phyloP scores from a whole-genome alignment of 352 stramenopile genomes.

The Globisporangium parvum region DNA sequence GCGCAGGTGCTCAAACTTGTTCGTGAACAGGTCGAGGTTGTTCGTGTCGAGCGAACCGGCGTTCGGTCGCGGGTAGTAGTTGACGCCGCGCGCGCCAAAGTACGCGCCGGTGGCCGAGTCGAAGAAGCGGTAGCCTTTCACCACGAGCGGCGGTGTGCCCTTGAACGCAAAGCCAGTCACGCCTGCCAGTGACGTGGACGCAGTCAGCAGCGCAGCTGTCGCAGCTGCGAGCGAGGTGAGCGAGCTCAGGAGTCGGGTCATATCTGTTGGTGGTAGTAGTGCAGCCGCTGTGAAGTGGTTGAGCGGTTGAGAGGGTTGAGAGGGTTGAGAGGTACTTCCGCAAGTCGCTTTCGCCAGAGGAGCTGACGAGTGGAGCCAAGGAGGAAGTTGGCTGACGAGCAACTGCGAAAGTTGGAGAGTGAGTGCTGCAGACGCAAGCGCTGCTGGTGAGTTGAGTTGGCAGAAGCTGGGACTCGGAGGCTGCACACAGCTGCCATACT shows the following conservation, averaged over 20 bases:
- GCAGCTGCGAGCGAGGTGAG: slow-evolving; percentile 1
- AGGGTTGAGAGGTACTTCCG: too few species aligned
- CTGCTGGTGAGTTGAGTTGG: too few species aligned
- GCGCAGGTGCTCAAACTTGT: too few species aligned
- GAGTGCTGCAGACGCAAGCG: neutral
- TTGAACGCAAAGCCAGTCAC: slow-evolving; percentile 3
- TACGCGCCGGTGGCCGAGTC: slow-evolving; percentile 61
- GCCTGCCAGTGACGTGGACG: neutral
- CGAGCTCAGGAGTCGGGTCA: slow-evolving; percentile 2
- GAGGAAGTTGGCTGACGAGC: neutral
- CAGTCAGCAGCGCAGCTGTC: neutral
- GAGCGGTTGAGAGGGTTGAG: neutral
- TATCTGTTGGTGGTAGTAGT: too few species aligned
- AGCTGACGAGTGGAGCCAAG: too few species aligned
- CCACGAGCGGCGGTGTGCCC: slow-evolving; percentile 26
- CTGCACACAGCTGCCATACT: too few species aligned
- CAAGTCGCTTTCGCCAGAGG: too few species aligned
- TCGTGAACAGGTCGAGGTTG: slow-evolving; percentile 73
- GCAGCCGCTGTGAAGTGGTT: neutral
- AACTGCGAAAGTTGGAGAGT: slow-evolving; percentile 10
- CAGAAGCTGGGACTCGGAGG: too few species aligned
- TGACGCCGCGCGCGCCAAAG: slow-evolving; percentile 72
- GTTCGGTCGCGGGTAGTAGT: slow-evolving; percentile 87
- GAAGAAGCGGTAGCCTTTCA: slow-evolving; percentile 80
- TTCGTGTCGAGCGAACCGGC: slow-evolving; percentile 52